Evolutionary conservation across 2,329 filamentous ascomycete species (phyloP).

Genomic region (Alternaria brassicae): DNA sequence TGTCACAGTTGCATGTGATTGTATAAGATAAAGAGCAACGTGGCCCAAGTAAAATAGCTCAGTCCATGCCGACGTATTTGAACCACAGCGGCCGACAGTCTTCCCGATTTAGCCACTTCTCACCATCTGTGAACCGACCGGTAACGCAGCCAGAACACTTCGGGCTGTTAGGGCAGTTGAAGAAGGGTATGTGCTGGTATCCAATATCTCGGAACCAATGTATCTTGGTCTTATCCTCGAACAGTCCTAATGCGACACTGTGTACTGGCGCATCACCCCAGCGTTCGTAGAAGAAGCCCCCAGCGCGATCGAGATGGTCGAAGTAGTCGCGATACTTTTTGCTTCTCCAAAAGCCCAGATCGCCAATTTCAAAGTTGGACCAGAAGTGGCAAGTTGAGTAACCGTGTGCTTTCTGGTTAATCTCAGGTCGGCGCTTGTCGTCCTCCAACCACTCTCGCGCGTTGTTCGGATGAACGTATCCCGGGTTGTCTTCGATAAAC

Average conservation of each 20-base stretch:
- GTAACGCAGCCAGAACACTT: conserved; percentile 90
- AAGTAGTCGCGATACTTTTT: conserved; percentile 95
- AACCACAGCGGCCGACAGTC: conserved; percentile 98
- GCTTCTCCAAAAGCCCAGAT: conserved; percentile 91
- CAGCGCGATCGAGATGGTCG: conserved; percentile 88
- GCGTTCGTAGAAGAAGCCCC: conserved; percentile 97
- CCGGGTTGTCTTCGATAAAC: conserved; percentile 84
- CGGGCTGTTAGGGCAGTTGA: conserved; percentile 96
- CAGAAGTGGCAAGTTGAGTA: conserved; percentile 99
- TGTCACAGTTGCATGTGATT: not conserved
- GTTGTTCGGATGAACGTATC: conserved; percentile 82
- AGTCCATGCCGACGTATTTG: conserved; percentile 87
- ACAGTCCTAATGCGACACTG: conserved; percentile 88
- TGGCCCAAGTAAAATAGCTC: not conserved
- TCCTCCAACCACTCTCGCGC: conserved; percentile 90
- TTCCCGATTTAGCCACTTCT: conserved; percentile 82
- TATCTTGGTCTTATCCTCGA: conserved; percentile 88
- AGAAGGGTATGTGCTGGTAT: conserved; percentile 97
- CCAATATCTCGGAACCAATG: conserved; percentile 99
- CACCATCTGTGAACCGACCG: conserved; percentile 88
- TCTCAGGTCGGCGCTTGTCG: conserved; percentile 74
- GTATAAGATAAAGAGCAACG: not conserved
- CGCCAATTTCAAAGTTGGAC: conserved; percentile 97
- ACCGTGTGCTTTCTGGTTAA: conserved; percentile 82
- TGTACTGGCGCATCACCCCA: conserved; percentile 99